Evolutionary conservation across 768 basidiomycete genomes (phyloP), one percentile per base, ranked within the genome.

Genomic region (Peribolospora kevripleyi): DNA sequence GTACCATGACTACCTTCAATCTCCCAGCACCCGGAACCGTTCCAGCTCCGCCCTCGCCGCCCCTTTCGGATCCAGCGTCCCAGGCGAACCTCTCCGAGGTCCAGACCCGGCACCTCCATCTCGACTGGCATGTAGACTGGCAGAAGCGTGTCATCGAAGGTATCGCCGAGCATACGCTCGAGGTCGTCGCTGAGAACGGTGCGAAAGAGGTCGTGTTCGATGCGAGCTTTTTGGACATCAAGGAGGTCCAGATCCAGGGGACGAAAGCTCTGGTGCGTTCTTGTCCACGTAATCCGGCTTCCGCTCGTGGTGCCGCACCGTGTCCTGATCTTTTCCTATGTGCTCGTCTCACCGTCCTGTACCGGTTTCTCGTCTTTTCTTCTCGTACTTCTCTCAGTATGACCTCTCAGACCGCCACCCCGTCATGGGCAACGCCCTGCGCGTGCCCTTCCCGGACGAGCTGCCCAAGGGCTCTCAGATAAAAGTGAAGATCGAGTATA

Each of bases 91-190:
- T 83, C 66, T 65, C 69, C 4, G 69, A 79, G 50, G 73, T 88
- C 59, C 66, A 70, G 3, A 78, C 82, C 1, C 72, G 75, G 43
- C 77, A 84, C 64, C 68, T 87, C 11, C 68, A 74, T 25, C 76
- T 93, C 52, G 74, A 82, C 59, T 91, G 86, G 87, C 68, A 61
- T 0, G 68, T 93, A 59, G 79, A 93, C 68, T 93, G 86, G 65
- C 61, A 71, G 0, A 64, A 70, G 3, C 67, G 79, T 61, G 68
- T 72, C 52, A 70, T 91, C 58, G 65, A 68, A 40, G 88, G 90
- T 0, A 72, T 74, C 14, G 83, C 73, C 7, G 73, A 71, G 0
- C 80, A 90, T 64, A 70, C 69, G 5, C 66, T 93, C 52, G 66
- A 66, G 9, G 76, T 78, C 7, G 72, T 71, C 54, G 25, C 25